Evolutionary conservation across 2,329 filamentous ascomycete species (phyloP), one percentile per base, ranked within the genome.

Genomic region (Hypoxylon sp.): DNA sequence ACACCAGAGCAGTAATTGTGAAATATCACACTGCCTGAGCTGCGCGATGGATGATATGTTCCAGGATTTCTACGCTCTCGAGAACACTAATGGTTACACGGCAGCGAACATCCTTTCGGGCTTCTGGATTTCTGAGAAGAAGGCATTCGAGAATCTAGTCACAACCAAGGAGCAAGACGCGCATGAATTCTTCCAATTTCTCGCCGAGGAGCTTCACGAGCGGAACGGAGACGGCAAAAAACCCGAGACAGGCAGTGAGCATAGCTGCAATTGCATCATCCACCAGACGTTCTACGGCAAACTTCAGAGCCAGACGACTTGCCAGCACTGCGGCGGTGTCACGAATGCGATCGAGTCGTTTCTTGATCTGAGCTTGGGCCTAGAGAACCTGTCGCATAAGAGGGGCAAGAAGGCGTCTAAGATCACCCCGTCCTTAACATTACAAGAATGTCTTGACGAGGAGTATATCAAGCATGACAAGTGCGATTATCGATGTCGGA

Each of bases 101-200:
- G 91, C 92, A 1, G 88, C 94, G 6, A 91, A 90, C 65, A 90
- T 97, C 67, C 80, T 97, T 32, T 86, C 91, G 49, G 90, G 89
- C 7, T 92, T 92, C 67, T 96, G 92, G 91, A 90, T 92, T 62
- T 90, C 88, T 3, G 89, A 90, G 69, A 86, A 82, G 74, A 84
- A 81, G 69, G 81, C 82, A 0, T 87, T 87, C 55, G 82, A 90
- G 72, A 86, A 88, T 54, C 78, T 92, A 15, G 90, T 93, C 1
- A 94, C 92, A 7, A 96, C 95, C 64, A 90, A 92, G 65, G 93
- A 97, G 72, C 93, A 97, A 74, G 93, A 97, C 67, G 93, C 93
- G 0, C 93, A 97, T 68, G 93, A 97, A 69, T 97, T 96, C 73
- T 95, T 97, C 71, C 91, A 96, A 68, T 97, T 96, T 67, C 82